Base-by-base conservation (phyloP, 228 moss, liverwort and hornwort species). In the Sphagnum magellanicum region DNA sequence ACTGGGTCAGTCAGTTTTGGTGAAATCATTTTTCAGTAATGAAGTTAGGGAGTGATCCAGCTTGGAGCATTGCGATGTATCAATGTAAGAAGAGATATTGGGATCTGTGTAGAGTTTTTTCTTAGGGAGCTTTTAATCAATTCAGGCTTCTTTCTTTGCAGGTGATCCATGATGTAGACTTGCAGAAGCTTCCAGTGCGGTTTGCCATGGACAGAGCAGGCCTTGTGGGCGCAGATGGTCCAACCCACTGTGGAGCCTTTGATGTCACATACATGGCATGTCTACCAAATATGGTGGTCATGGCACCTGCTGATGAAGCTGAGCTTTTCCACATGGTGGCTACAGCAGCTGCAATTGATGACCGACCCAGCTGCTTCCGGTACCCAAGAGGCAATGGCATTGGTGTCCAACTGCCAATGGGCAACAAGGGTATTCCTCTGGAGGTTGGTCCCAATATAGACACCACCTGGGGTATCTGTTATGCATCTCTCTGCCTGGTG, bases 211-310 rank as follows among this genome's bases (percentile, higher is more conserved):
- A 88, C 65, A 81, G 88, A 48, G 88, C 84, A 68, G 88, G 88
- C 14, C 82, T 88, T 16, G 88, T 88, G 53, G 88, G 88, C 67
- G 88, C 88, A 17, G 88, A 88, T 72, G 88, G 88, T 10, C 88
- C 88, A 50, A 88, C 88, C 62, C 88, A 88, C 66, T 85, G 88
- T 59, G 88, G 88, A 11, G 88, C 88, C 6, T 88, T 88, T 59
- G 88, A 88, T 60, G 88, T 88, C 67, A 88, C 88, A 53, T 88
- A 84, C 76, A 88, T 88, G 88, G 88, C 88, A 9, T 88, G 88
- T 51, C 58, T 88, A 60, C 88, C 88, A 0, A 88, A 88, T 71
- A 88, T 88, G 88, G 71, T 88, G 13, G 84, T 88, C 14, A 88
- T 88, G 88, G 88, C 88, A 50, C 88, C 84, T 0, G 74, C 88